phyloP scores from a whole-genome alignment of 2,329 filamentous ascomycete genomes.

The Sarocladium strictum region DNA sequence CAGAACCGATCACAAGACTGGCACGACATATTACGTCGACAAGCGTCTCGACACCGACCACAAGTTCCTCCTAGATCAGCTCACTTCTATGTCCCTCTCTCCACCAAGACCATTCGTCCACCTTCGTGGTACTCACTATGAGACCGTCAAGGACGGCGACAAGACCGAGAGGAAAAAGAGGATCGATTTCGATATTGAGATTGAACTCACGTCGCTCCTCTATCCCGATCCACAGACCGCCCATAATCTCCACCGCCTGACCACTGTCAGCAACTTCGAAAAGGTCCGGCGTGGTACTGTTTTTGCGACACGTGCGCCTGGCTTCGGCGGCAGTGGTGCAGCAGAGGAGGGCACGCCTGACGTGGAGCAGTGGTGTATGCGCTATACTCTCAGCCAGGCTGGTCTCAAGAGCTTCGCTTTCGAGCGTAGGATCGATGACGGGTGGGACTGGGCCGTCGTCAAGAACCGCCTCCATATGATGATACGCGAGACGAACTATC shows the following conservation, averaged over 20 bases:
- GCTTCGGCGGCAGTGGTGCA: conserved; percentile 25
- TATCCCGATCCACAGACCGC: conserved; percentile 32
- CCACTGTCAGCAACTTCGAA: conserved; percentile 51
- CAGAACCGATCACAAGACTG: conserved; percentile 25
- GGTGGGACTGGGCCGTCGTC: conserved; percentile 54
- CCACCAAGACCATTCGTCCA: conserved; percentile 50
- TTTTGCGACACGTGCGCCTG: conserved; percentile 44
- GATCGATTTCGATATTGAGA: conserved; percentile 52
- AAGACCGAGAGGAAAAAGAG: conserved; percentile 41
- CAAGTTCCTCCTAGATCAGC: conserved; percentile 35
- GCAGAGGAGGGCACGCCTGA: conserved; percentile 25
- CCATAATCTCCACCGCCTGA: conserved; percentile 25
- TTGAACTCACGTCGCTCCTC: conserved; percentile 55
- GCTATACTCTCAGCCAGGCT: conserved; percentile 54
- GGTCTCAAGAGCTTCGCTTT: conserved; percentile 52
- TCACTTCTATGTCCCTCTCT: conserved; percentile 35
- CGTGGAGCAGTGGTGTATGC: conserved; percentile 59
- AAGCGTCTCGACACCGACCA: conserved; percentile 38
- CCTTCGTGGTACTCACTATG: conserved; percentile 47
- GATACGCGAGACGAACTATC: conserved; percentile 61
- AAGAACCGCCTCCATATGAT: conserved; percentile 46
- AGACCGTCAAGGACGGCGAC: conserved; percentile 35
- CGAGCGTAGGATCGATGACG: conserved; percentile 42
- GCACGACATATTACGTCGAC: conserved; percentile 37
- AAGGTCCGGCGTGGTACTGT: conserved; percentile 61